Evolutionary conservation across 139 green algal species (phyloP), one percentile per base, ranked within the genome.

Genomic region (Chlamydomonas sp.): DNA sequence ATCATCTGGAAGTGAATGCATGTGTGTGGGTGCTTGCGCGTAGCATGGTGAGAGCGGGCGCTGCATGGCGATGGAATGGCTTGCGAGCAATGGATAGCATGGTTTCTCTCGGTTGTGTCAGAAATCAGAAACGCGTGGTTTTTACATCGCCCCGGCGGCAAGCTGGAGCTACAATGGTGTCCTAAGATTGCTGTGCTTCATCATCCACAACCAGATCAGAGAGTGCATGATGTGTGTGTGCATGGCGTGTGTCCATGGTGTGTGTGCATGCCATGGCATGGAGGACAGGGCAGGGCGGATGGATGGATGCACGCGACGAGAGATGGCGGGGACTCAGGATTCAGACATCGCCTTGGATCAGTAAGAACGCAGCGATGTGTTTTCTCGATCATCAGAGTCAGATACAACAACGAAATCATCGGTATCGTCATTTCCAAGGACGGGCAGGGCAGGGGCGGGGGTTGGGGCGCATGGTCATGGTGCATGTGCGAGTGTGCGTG

Each of bases 161-260:
- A n/a, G 50, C n/a, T n/a, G n/a, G n/a, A 61, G 10, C 50, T 61
- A 61, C 50, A 61, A 61, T 61, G 50, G 50, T 61, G 50, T 61
- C 50, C 50, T 61, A 61, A 61, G 50, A 61, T 34, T 35, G 13
- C 31, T 8, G 50, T 30, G 24, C 31, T 61, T 20, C 50, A 61
- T 61, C 50, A 61, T 22, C 31, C 50, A 61, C 50, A 61, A 61
- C 50, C 50, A 61, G 50, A 5, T 20, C 50, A 61, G 5, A 30
- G 24, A 6, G 13, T 6, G 13, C n/a, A n/a, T n/a, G n/a, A n/a
- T n/a, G n/a, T n/a, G n/a, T n/a, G n/a, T n/a, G n/a, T n/a, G n/a
- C n/a, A n/a, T n/a, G n/a, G n/a, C n/a, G n/a, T n/a, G n/a, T n/a
- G n/a, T n/a, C n/a, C n/a, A n/a, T n/a, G n/a, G n/a, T n/a, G n/a